These are phyloP conservation scores for Aegilops longissima DNA, from an alignment of 176 grass and related monocot genomes.

Conservation along the genomic window DNA sequence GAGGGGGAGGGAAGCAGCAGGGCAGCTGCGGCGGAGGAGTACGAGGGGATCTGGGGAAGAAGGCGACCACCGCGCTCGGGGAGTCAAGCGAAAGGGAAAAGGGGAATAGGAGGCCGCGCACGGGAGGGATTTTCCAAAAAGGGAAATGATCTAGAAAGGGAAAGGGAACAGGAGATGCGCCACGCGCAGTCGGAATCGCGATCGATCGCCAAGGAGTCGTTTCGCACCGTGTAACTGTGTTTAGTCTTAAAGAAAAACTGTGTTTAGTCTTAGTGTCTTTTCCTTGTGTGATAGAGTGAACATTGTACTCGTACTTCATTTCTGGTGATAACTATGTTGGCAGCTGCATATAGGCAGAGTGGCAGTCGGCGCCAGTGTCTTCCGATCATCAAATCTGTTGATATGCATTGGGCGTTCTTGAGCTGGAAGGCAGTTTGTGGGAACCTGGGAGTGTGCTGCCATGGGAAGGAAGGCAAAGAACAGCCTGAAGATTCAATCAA, in stretches of 20 bases:
- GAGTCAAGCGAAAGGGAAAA: too few species aligned
- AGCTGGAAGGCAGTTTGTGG: not conserved
- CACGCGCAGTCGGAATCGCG: too few species aligned
- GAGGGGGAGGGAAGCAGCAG: too few species aligned
- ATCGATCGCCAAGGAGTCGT: too few species aligned
- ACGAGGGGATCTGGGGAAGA: too few species aligned
- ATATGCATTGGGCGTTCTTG: not conserved
- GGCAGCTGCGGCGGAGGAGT: too few species aligned
- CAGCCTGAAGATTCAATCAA: not conserved
- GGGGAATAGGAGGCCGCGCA: too few species aligned
- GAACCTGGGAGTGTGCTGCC: not conserved
- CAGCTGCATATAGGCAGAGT: not conserved
- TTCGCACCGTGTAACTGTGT: not conserved
- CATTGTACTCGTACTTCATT: constrained; percentile 6
- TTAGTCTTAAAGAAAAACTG: constrained; percentile 2
- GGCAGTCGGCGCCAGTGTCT: not conserved
- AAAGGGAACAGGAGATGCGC: too few species aligned
- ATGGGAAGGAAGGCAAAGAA: not conserved
- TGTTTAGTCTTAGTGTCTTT: not conserved
- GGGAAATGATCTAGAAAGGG: too few species aligned
- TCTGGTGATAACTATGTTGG: not conserved
- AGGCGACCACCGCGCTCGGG: too few species aligned
- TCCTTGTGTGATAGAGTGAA: too few species aligned
- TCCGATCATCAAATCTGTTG: not conserved
- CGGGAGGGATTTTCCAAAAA: too few species aligned